Evolutionary conservation across 768 basidiomycete species (phyloP).

Genomic region (Lanmaoa rubissima): DNA sequence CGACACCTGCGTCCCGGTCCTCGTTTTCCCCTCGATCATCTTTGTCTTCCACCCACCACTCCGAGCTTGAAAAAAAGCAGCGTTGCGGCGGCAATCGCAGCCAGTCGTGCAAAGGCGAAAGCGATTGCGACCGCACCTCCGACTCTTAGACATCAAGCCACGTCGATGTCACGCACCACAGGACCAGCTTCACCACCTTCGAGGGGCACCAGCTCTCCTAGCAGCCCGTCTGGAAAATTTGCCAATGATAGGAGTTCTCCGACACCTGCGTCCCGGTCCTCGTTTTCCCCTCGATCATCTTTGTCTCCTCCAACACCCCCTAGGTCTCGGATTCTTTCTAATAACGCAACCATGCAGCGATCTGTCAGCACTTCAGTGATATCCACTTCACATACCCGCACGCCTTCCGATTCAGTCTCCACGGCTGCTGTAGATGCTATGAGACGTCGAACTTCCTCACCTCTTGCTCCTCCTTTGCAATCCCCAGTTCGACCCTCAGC

Average conservation of each 20-base stretch:
- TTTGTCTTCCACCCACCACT: conserved; percentile 51
- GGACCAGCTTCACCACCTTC: conserved; percentile 41
- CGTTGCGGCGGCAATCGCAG: conserved; percentile 83
- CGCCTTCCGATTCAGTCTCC: conserved; percentile 40
- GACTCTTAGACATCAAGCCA: conserved; percentile 76
- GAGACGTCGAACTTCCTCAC: conserved; percentile 49
- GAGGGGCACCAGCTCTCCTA: conserved; percentile 41
- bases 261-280: conserved; percentile 39
- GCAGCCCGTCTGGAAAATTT: conserved; percentile 42
- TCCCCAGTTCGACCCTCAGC: conserved; percentile 34
- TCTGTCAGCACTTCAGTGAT: conserved; percentile 40
- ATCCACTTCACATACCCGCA: conserved; percentile 41
- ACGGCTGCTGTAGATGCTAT: conserved; percentile 26
- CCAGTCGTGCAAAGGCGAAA: conserved; percentile 85
- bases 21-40: conserved; percentile 47
- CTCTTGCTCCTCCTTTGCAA: conserved; percentile 35
- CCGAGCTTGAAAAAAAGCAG: conserved; percentile 72
- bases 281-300: conserved; percentile 48
- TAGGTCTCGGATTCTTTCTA: conserved; percentile 41
- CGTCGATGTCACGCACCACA: conserved; percentile 60
- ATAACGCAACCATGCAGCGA: conserved; percentile 37
- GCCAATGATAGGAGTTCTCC: conserved; percentile 40
- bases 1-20: conserved; percentile 41
- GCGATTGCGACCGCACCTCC: conserved; percentile 82
- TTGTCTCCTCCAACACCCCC: conserved; percentile 46